Base-by-base conservation (phyloP, 163 green algal species). In the Scenedesmus sp. region DNA sequence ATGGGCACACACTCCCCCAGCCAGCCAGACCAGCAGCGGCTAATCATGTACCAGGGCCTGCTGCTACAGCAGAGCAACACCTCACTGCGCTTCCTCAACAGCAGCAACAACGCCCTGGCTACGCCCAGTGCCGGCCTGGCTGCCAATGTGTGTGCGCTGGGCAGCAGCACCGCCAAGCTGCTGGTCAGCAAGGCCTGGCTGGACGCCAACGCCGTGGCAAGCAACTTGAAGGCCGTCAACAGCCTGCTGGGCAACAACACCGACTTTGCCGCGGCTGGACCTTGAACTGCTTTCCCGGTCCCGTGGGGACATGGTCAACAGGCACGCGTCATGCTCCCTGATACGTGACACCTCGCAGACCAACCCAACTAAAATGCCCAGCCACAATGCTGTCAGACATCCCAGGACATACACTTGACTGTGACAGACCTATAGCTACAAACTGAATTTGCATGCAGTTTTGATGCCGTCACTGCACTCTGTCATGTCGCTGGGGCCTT, bases 1-100 rank as follows among this genome's bases (percentile, higher is more conserved):
- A 78, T 87, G 56, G 87, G 87, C 59, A 53, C 43, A 2, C 68
- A 83, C 87, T 76, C 56, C 33, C 87, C 87, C 49, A 90, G 85
- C 85, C 56, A 88, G 59, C 35, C 51, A 10, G 83, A 88, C 42
- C 59, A 80, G 83, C 20, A 59, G 16, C 59, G 65, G 83, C 59
- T 88, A 0, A n/a, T 88, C 22, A 24, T 12, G 35, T 81, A 81
- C 59, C 83, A 81, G 40, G 20, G 40, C 20, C 9, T 44, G 33
- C 37, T 88, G 56, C 59, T 88, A 37, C 24, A 42, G 7, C 56
- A 81, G 53, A 68, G 22, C 83, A 88, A 88, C 59, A 43, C 37
- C 44, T 70, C 83, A 7, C 83, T 88, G 37, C 56, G 40, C 53
- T 81, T 35, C 68, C 83, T 88, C 59, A 88, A 88, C 59, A 16